Conservation (phyloP, 176 grass and related monocot species). For the Zoysia pacifica region DNA sequence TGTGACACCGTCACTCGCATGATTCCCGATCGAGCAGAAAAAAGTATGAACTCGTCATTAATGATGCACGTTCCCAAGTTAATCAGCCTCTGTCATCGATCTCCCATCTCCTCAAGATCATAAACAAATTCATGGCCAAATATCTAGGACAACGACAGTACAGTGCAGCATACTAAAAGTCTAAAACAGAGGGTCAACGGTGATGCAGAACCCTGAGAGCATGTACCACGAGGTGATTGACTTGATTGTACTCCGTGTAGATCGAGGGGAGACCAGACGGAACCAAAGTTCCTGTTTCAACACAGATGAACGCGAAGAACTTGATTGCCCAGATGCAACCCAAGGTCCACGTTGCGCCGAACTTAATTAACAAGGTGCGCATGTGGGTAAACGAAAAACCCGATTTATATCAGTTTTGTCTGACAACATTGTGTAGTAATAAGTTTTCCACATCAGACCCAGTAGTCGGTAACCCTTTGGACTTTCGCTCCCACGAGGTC, state of each 20-base stretch:
- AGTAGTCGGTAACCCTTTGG: background rate
- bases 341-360: too few species aligned
- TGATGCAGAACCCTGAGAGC: background rate
- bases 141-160: background rate
- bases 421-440: background rate
- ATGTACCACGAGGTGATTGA: background rate
- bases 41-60: background rate
- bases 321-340: too few species aligned
- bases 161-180: background rate
- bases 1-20: background rate
- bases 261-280: too few species aligned
- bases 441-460: background rate
- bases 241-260: too few species aligned
- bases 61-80: background rate
- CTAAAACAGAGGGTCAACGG: background rate
- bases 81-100: background rate
- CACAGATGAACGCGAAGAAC: too few species aligned
- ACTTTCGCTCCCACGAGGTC: background rate
- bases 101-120: background rate
- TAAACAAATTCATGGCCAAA: background rate
- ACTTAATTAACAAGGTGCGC: too few species aligned
- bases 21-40: background rate
- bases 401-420: too few species aligned
- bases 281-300: too few species aligned
- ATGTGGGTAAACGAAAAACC: too few species aligned